Evolutionary conservation across 768 basidiomycete species (phyloP), one percentile per base, ranked within the genome.

Genomic region (Pisolithus sp.): DNA sequence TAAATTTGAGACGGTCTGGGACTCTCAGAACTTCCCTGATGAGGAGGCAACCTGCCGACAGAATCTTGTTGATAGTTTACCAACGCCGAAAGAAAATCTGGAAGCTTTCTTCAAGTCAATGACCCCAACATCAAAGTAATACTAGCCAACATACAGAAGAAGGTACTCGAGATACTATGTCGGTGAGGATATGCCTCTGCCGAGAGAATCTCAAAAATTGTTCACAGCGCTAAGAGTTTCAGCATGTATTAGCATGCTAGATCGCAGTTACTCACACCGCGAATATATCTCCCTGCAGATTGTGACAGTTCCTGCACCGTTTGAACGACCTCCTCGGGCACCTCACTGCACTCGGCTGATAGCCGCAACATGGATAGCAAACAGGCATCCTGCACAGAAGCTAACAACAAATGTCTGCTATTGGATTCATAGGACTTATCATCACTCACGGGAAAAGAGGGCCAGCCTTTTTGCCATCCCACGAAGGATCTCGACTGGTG

Each of bases 361-460:
- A 89, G 55, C 49, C 87, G 76, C 34, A 90, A 66, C 83, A 92
- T 86, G 3, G 83, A 75, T 30, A 91, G 62, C 28, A 93, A 67
- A 53, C 80, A 81, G 4, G 81, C 81, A 52, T 93, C 89, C 62
- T 87, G 85, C 7, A 91, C 78, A 26, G 83, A 71, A 31, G 77
- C 89, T 91, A 54, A 21, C 15, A 43, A 20, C 45, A 30, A 38
- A 5, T 47, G 12, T 21, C 26, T 49, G 43, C 53, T 41, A 39
- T n/a, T 42, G 34, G 23, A 34, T 44, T 50, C 57, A 47, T 41
- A 54, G 51, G 56, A 41, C 56, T 54, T 40, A 21, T 39, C 63
- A 60, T 46, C 21, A 65, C 79, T 61, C 56, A 83, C 84, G 62
- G 46, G 73, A 59, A 57, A 73, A 76, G 2, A 59, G 60, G 13